These are phyloP conservation scores for Taphrina populina DNA, from an alignment of 1,139 yeast genomes.

Conservation along the genomic window DNA sequence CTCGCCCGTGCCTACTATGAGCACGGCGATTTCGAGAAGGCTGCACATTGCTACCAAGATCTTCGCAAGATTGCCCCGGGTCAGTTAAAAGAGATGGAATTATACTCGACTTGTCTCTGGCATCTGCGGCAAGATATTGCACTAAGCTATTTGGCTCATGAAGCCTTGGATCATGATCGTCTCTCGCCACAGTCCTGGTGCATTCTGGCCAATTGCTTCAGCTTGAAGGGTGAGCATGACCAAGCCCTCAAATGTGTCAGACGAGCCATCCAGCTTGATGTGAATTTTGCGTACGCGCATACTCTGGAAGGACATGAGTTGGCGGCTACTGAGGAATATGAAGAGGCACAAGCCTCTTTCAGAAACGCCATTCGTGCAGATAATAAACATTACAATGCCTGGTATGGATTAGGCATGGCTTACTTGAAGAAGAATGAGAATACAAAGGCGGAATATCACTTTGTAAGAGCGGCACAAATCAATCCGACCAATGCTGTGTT, in stretches of 20 bases:
- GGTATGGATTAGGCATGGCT: slow-evolving; percentile 95
- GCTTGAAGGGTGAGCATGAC: slow-evolving; percentile 79
- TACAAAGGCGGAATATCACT: slow-evolving; percentile 79
- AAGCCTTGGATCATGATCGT: slow-evolving; percentile 65
- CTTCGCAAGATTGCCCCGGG: slow-evolving; percentile 72
- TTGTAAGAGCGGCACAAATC: slow-evolving; percentile 79
- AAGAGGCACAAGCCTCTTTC: slow-evolving; percentile 82
- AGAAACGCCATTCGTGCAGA: slow-evolving; percentile 74
- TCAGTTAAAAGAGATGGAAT: slow-evolving; percentile 86
- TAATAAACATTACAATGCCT: slow-evolving; percentile 85
- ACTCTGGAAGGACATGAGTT: slow-evolving; percentile 93
- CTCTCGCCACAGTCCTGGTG: slow-evolving; percentile 86
- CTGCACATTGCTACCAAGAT: slow-evolving; percentile 62
- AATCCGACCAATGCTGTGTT: slow-evolving; percentile 89
- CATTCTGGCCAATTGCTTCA: slow-evolving; percentile 82
- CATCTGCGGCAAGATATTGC: slow-evolving; percentile 83
- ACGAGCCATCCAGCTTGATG: slow-evolving; percentile 69
- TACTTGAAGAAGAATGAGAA: slow-evolving; percentile 82
- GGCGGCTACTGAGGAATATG: slow-evolving; percentile 84
- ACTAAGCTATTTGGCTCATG: slow-evolving; percentile 77
- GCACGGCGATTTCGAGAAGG: slow-evolving; percentile 76
- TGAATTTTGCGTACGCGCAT: slow-evolving; percentile 80
- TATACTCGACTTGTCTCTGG: slow-evolving; percentile 87
- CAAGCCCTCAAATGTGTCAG: slow-evolving; percentile 87
- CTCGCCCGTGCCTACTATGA: slow-evolving; percentile 83